Evolutionary conservation across 2,329 filamentous ascomycete species (phyloP), one percentile per base, ranked within the genome.

Genomic region (Stromatinia cepivora): DNA sequence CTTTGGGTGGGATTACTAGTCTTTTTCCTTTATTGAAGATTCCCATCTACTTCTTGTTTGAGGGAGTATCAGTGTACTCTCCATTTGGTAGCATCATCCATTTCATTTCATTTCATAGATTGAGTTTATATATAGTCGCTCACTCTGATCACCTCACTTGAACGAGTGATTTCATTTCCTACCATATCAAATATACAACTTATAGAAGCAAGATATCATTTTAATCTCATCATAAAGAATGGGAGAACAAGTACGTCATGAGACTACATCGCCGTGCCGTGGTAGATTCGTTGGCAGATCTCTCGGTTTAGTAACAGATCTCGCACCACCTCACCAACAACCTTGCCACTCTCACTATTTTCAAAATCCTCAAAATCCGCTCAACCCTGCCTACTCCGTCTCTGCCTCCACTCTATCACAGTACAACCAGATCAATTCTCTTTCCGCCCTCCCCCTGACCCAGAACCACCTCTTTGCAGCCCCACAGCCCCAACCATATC

Each of bases 391-490:
- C 11, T 39, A 48, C 20, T 17, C 56, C 13, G 6, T 54, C 3
- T 53, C 56, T 17, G 56, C 25, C 13, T 46, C 56, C 22, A 22
- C 66, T 31, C 22, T 39, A 15, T 10, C 22, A 25, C 56, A 62
- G 0, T 20, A 61, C 17, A 34, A 36, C 25, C 59, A 62, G 8
- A 50, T 50, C 11, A 63, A 63, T n/a, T 36, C 36, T 28, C 22
- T 13, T 31, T 39, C 48, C 36, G 13, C 25, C 25, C 48, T 63
- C 48, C 36, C 45, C 6, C 3, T 39, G 15, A 42, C 34, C 7
- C 56, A 25, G n/a, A 22, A 31, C 34, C n/a, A 45, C 86, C 5
- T 79, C 45, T 8, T 36, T 17, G 28, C 59, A 53, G 17, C 28
- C 4, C 20, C 46, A 20, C 20, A n/a, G 7, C 34, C 66, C 11